Evolutionary conservation across 257 asterid genomes (phyloP), one percentile per base, ranked within the genome.

Genomic region (Solanum etuberosum): DNA sequence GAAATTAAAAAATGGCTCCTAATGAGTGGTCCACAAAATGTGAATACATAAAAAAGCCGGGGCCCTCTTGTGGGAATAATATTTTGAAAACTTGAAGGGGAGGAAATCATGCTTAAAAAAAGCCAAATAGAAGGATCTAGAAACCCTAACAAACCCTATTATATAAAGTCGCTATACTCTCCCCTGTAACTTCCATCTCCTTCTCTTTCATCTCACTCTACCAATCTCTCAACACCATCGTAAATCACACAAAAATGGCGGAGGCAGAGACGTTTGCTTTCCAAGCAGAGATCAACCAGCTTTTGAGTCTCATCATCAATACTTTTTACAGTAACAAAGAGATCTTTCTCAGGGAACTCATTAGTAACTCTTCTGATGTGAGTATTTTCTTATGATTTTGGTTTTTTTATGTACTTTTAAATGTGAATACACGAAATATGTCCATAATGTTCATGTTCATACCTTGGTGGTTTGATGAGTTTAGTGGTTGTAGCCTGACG

Each of bases 241-340:
- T 74, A 74, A 57, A 73, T 73, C 82, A 37, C 31, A 37, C 61
- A n/a, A 73, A 37, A 63, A 63, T n/a, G 95, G 90, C 94, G 89
- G 95, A 93, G 16, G 84, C 91, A 0, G 97, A 94, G 90, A 94
- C 95, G 92, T 94, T 93, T 88, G 95, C 97, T 3, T 94, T 93
- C 88, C 94, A 93, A 91, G 97, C 97, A 1, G 95, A 94, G 91
- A 94, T 94, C 91, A 94, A 94, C 85, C 97, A 94, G 94, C 89
- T 93, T 15, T 51, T 93, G 85, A 93, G 96, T 90, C 90, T 93
- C 37, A 93, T 93, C 85, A 93, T 93, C 91, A 93, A 91, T 89
- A 93, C 96, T 46, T 93, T 93, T 86, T 93, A 94, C 91, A 92
- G 95, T 90, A 93, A 94, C 93, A 94, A 94, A 88, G 97, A 94